Evolutionary conservation across 148 eudicot species (phyloP).

Genomic region (Gaultheria prostrata): DNA sequence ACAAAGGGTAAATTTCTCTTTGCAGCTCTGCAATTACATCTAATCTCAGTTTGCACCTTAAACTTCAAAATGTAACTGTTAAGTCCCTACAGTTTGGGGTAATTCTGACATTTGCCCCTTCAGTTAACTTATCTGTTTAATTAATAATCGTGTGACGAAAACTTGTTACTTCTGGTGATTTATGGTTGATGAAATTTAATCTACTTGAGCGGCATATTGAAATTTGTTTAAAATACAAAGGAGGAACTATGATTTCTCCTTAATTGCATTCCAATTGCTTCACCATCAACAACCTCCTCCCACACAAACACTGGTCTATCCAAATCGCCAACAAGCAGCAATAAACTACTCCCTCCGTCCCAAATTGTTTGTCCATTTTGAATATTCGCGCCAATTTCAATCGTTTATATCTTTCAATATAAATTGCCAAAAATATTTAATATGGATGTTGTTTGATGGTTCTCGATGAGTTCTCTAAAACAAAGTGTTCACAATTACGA

Average conservation of each 20-base stretch:
- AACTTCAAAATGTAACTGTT: neutral
- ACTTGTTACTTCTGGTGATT: neutral
- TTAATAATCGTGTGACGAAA: neutral
- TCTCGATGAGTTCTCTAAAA: too few species aligned
- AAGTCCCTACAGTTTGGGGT: neutral
- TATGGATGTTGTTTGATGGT: too few species aligned
- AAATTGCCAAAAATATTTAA: too few species aligned
- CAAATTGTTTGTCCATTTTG: too few species aligned
- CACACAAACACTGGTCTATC: neutral
- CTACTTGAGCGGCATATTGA: neutral
- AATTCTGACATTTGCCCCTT: neutral
- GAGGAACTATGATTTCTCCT: neutral
- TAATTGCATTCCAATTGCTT: neutral
- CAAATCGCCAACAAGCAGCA: neutral
- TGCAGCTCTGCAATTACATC: too few species aligned
- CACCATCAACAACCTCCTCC: neutral
- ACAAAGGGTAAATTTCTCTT: neutral
- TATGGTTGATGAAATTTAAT: neutral
- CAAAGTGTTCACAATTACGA: too few species aligned
- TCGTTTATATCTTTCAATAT: too few species aligned
- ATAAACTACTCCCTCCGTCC: too few species aligned
- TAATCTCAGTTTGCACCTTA: too few species aligned
- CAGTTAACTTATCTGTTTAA: neutral
- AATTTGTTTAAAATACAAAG: neutral
- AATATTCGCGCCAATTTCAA: too few species aligned